phyloP scores from a whole-genome alignment of 176 grass and related monocot species.

The Miscanthus lutarioriparius region DNA sequence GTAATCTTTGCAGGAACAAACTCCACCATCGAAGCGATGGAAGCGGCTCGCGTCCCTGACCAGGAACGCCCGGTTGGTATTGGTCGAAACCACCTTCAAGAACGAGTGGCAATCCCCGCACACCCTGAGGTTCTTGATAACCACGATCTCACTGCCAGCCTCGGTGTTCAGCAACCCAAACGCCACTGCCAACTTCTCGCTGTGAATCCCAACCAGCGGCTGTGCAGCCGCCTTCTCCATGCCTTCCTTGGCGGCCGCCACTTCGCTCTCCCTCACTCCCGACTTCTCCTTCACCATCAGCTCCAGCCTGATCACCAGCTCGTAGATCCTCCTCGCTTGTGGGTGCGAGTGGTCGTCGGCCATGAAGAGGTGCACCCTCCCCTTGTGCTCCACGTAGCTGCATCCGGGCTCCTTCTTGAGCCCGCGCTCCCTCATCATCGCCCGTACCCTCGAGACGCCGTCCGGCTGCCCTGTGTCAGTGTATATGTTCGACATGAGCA shows the following conservation, averaged over 20 bases:
- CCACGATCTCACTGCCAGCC: slow-evolving; percentile 53
- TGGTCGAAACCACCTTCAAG: slow-evolving; percentile 49
- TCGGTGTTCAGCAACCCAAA: slow-evolving; percentile 59
- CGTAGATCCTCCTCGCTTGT: slow-evolving; percentile 58
- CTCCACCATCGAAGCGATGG: slow-evolving; percentile 57
- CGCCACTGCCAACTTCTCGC: slow-evolving; percentile 70
- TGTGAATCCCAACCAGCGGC: slow-evolving; percentile 54
- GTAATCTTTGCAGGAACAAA: slow-evolving; percentile 67
- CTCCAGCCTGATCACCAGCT: slow-evolving; percentile 55
- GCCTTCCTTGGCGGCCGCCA: not conserved
- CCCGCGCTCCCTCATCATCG: slow-evolving; percentile 57
- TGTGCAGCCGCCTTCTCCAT: not conserved
- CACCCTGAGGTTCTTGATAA: slow-evolving; percentile 82
- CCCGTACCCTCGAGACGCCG: slow-evolving; percentile 42
- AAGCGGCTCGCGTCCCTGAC: slow-evolving; percentile 77
- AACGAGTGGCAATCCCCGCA: slow-evolving; percentile 68
- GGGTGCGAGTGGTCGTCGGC: slow-evolving; percentile 76
- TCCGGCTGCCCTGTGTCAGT: slow-evolving; percentile 40
- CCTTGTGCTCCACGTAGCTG: slow-evolving; percentile 60
- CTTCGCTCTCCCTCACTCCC: not conserved
- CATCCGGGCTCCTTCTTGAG: slow-evolving; percentile 77
- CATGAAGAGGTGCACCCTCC: slow-evolving; percentile 69
- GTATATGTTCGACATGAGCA: slow-evolving; percentile 77
- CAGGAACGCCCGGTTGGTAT: slow-evolving; percentile 43
- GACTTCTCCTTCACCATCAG: slow-evolving; percentile 41